These are phyloP conservation scores for Furcasterigmium furcatum DNA, from an alignment of 2,329 filamentous ascomycete species.

Conservation along the genomic window DNA sequence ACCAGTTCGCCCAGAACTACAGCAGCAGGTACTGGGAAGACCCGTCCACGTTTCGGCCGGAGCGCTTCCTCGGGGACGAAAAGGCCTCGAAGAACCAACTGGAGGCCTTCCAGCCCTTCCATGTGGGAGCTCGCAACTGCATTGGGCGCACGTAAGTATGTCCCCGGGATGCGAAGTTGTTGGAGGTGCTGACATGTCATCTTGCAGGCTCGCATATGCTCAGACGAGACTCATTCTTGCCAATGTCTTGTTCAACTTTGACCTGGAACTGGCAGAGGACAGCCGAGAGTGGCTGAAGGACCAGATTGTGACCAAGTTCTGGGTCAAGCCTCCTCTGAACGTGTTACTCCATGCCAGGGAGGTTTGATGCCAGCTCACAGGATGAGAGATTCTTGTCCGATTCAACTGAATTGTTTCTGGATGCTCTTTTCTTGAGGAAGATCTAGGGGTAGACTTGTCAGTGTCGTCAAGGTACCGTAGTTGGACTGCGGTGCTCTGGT, in stretches of 20 bases:
- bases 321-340: slow-evolving; percentile 18
- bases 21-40: slow-evolving; percentile 33
- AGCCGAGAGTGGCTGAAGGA: slow-evolving; percentile 28
- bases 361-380: too few relatives aligned
- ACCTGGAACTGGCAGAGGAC: slow-evolving; percentile 30
- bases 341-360: too few relatives aligned
- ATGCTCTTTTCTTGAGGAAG: too few relatives aligned
- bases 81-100: slow-evolving; percentile 27
- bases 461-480: too few relatives aligned
- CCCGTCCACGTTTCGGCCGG: slow-evolving; percentile 40
- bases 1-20: slow-evolving; percentile 10
- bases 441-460: too few relatives aligned
- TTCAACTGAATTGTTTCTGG: too few relatives aligned
- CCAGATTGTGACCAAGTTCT: slow-evolving; percentile 33
- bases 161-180: slow-evolving; percentile 2
- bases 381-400: too few relatives aligned
- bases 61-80: slow-evolving; percentile 33
- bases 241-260: slow-evolving; percentile 41
- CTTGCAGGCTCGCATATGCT: slow-evolving; percentile 34
- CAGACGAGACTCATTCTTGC: slow-evolving; percentile 45
- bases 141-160: slow-evolving; percentile 43
- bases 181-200: background rate
- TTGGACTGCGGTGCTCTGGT: too few relatives aligned
- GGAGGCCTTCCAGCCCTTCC: slow-evolving; percentile 43
- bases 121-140: slow-evolving; percentile 44